Conservation (phyloP, 2,329 filamentous ascomycete genomes). For the Fusarium oligoseptatum region DNA sequence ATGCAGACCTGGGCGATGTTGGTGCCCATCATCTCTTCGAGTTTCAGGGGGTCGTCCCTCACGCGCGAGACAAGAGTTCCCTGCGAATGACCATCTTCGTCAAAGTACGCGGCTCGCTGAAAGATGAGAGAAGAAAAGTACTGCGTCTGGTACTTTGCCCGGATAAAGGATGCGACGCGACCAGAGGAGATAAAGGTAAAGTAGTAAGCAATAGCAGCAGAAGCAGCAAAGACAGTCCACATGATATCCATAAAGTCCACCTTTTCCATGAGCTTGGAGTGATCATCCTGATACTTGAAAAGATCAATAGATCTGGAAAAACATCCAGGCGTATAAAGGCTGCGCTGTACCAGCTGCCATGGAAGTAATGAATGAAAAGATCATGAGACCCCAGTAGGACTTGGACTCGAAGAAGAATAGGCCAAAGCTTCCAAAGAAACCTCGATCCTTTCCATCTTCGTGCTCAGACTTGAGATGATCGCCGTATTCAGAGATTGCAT, state of each 20-base stretch:
- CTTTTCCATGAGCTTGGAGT: background rate
- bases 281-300: background rate
- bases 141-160: conserved; percentile 68
- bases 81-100: conserved; percentile 69
- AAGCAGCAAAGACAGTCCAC: background rate
- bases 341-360: conserved; percentile 52
- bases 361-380: conserved; percentile 60
- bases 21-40: conserved; percentile 72
- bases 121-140: conserved; percentile 72
- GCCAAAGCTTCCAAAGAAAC: conserved; percentile 67
- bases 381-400: conserved; percentile 63
- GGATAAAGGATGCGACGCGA: conserved; percentile 62
- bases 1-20: conserved; percentile 74
- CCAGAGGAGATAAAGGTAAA: conserved; percentile 52
- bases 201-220: conserved; percentile 66
- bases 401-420: conserved; percentile 69
- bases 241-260: background rate
- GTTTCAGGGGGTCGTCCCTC: conserved; percentile 68
- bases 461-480: conserved; percentile 40
- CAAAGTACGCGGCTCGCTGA: conserved; percentile 72
- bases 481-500: conserved; percentile 53
- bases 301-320: conserved; percentile 55
- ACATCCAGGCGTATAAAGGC: conserved; percentile 65
- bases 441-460: conserved; percentile 46
- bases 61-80: conserved; percentile 71